These are phyloP conservation scores for Tolypocladium guangdongense DNA, from an alignment of 2,329 filamentous ascomycete genomes.

Conservation along the genomic window DNA sequence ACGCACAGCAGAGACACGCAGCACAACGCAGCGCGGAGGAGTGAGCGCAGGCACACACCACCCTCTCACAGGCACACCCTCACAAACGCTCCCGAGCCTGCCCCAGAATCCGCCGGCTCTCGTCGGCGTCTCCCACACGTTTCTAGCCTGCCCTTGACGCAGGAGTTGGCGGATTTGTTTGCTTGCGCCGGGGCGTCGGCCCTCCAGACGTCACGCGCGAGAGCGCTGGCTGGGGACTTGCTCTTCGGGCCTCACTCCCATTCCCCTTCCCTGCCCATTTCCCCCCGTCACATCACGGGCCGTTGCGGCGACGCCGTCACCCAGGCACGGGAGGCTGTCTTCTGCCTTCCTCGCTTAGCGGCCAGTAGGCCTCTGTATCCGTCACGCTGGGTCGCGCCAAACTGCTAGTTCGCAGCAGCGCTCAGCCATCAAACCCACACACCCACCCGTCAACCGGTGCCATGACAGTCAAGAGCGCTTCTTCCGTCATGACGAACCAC, in stretches of 20 bases:
- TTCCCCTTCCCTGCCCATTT: background rate
- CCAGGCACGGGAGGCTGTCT: background rate
- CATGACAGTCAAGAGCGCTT: background rate
- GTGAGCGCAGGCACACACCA: background rate
- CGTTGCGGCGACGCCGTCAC: background rate
- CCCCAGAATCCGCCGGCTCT: background rate
- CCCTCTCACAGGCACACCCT: background rate
- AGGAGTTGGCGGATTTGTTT: background rate
- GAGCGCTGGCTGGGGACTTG: background rate
- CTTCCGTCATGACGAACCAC: background rate
- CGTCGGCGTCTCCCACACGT: background rate
- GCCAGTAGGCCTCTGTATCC: constrained; percentile 1
- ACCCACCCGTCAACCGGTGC: background rate
- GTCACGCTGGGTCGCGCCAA: constrained; percentile 4
- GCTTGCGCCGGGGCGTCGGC: background rate
- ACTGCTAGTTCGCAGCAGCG: background rate
- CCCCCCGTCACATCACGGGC: background rate
- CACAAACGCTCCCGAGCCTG: background rate
- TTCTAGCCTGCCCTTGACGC: background rate
- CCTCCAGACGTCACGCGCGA: too few relatives aligned
- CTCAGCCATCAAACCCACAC: background rate
- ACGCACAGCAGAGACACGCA: background rate
- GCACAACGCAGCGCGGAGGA: background rate
- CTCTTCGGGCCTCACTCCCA: too few relatives aligned
- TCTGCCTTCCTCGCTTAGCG: background rate